Conservation (phyloP, 495 filamentous ascomycete genomes). For the Aspergillus coremiiformis region DNA sequence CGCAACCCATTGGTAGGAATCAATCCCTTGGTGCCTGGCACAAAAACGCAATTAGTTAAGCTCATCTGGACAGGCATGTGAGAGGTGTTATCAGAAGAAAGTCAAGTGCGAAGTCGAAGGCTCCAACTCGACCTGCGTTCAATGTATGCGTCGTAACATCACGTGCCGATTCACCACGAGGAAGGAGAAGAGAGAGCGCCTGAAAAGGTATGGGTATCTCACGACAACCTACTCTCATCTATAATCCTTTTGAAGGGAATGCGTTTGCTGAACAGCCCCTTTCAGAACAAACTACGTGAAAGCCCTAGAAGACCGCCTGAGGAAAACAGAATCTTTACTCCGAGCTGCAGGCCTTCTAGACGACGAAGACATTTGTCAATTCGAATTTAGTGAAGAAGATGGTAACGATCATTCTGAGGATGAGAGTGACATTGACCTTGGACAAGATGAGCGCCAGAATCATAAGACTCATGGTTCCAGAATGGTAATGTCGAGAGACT, state of each 20-base stretch:
- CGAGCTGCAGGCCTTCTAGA: slow-evolving; percentile 74
- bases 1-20: slow-evolving; percentile 24
- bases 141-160: slow-evolving; percentile 89
- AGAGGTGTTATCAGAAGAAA: slow-evolving; percentile 96
- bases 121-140: slow-evolving; percentile 60
- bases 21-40: not conserved
- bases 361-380: slow-evolving; percentile 64
- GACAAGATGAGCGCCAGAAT: not conserved
- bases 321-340: slow-evolving; percentile 78
- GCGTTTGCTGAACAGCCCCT: slow-evolving; percentile 1
- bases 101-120: slow-evolving; percentile 93
- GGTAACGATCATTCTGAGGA: slow-evolving; percentile 28
- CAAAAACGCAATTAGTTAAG: slow-evolving; percentile 10
- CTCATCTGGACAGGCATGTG: slow-evolving; percentile 61
- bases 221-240: not conserved
- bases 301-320: slow-evolving; percentile 80
- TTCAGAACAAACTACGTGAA: slow-evolving; percentile 84
- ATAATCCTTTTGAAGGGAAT: not conserved
- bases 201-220: slow-evolving; percentile 61
- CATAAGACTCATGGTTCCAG: slow-evolving; percentile 1
- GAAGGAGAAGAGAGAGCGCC: slow-evolving; percentile 82
- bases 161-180: slow-evolving; percentile 85
- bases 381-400: slow-evolving; percentile 47
- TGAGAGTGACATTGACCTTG: slow-evolving; percentile 55
- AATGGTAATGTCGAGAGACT: not conserved